Base-by-base conservation (phyloP, 2,329 filamentous ascomycete genomes). In the Colletotrichum neosansevieriae region DNA sequence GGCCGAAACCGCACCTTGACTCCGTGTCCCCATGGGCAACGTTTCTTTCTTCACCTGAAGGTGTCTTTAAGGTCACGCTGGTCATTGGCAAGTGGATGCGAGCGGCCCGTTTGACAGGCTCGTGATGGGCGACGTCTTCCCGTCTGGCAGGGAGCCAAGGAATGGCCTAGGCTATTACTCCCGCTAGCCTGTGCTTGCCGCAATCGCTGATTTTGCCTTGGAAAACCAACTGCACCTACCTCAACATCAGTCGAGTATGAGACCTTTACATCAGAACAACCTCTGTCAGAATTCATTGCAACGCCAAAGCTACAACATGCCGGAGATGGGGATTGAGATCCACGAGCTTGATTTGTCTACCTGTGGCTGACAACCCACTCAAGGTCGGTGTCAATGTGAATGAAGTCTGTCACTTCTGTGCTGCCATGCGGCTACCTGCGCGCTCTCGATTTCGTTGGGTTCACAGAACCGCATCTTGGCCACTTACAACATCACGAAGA, bases 101-200 rank as follows among this genome's bases (percentile, higher is more conserved):
- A 47, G 60, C 65, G 65, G 60, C 60, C 65, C 65, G 61, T 65
- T 64, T 17, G 29, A 53, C 54, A 44, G 40, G 38, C 36, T 58
- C 34, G 40, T 68, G 65, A 13, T 34, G 58, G 44, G 59, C 44
- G 53, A 24, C 34, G 32, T 36, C 47, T 36, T 40, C 15, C 50
- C 49, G 59, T 44, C 49, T 51, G 44, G 38, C 51, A 24, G 34
- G 51, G 47, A 29, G 51, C 36, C 12, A n/a, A 40, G 38, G n/a
- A 38, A 29, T 7, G n/a, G 36, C 24, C n/a, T 36, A 50, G 21
- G 19, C 24, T 3, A 12, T 17, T 10, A 13, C 24, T 21, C 40
- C 12, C n/a, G 38, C 38, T 24, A 21, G 13, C 38, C n/a, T 49
- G 29, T 3, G n/a, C 49, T 13, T 12, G 60, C 42, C 10, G 50